phyloP scores from a whole-genome alignment of 306 rosid genomes.

The Cicer pinnatifidum region DNA sequence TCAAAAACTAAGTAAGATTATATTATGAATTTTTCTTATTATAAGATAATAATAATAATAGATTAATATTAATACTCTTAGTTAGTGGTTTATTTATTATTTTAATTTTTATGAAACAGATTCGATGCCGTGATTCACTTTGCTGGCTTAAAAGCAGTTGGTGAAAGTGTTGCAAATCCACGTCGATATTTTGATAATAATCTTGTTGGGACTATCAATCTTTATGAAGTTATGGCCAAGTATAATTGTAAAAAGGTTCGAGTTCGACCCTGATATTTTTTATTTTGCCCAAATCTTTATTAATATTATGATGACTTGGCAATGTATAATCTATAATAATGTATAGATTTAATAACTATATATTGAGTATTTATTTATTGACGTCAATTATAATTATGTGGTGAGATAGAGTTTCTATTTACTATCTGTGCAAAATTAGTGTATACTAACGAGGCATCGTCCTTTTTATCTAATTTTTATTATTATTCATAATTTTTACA shows the following conservation, averaged over 20 bases:
- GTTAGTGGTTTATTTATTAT: not conserved
- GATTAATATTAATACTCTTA: not conserved
- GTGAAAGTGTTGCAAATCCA: conserved; percentile 79
- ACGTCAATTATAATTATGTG: no score
- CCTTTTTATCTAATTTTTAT: not conserved
- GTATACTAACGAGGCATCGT: no score
- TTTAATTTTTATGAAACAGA: conserved; percentile 42
- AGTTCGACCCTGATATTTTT: not conserved
- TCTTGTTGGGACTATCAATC: conserved; percentile 81
- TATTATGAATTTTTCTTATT: not conserved
- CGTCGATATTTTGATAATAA: conserved; percentile 74
- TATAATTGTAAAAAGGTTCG: conserved; percentile 77
- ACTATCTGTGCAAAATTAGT: no score
- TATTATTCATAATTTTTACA: no score
- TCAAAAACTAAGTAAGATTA: conserved; percentile 57
- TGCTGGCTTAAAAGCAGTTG: conserved; percentile 90
- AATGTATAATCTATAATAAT: not conserved
- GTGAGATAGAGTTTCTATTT: no score
- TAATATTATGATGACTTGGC: no score
- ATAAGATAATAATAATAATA: not conserved
- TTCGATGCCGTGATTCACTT: conserved; percentile 94
- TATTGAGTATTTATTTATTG: no score
- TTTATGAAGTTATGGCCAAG: conserved; percentile 80
- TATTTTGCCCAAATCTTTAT: not conserved
- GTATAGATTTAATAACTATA: no score